These are phyloP conservation scores for Metschnikowia bowlesiae DNA, from an alignment of 805 yeast genomes.

Conservation along the genomic window DNA sequence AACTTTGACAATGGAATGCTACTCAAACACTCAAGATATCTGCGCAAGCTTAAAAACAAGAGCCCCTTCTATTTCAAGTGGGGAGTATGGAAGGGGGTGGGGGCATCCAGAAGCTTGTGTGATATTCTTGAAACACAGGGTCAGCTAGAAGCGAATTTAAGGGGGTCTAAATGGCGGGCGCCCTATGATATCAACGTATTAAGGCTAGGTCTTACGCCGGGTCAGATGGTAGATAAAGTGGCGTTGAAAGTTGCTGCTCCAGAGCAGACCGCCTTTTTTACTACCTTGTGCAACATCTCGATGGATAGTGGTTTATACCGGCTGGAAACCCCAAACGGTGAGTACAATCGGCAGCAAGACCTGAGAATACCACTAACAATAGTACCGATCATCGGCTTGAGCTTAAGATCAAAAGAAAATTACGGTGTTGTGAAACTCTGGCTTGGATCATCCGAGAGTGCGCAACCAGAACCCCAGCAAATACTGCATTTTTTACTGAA, in stretches of 20 bases:
- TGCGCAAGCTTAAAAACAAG: background rate
- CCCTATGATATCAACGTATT: background rate
- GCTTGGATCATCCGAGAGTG: slow-evolving; percentile 6
- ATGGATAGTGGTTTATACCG: background rate
- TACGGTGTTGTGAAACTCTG: slow-evolving; percentile 10
- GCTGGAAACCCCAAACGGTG: background rate
- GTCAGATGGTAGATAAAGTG: slow-evolving; percentile 4
- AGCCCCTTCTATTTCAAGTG: slow-evolving; percentile 8
- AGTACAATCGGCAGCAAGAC: background rate
- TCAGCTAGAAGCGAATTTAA: slow-evolving; percentile 1
- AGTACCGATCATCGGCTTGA: slow-evolving; percentile 12
- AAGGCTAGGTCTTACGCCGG: slow-evolving; percentile 5
- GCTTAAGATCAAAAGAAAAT: background rate
- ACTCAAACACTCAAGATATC: slow-evolving; percentile 2
- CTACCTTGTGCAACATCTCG: background rate
- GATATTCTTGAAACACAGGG: slow-evolving; percentile 5
- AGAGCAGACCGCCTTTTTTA: slow-evolving; percentile 1
- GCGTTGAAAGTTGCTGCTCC: slow-evolving; percentile 4
- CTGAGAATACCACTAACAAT: slow-evolving; percentile 3
- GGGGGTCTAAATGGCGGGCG: background rate
- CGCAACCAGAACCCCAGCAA: background rate
- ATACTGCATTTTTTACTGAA: background rate
- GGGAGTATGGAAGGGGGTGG: slow-evolving; percentile 7
- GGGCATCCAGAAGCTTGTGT: background rate
- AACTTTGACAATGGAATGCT: slow-evolving; percentile 2